A percentile compares a stretch with the other conserved stretches of the same genome.
phyloP scores from a whole-genome alignment of 257 asterid genomes.

The Solanum etuberosum region DNA sequence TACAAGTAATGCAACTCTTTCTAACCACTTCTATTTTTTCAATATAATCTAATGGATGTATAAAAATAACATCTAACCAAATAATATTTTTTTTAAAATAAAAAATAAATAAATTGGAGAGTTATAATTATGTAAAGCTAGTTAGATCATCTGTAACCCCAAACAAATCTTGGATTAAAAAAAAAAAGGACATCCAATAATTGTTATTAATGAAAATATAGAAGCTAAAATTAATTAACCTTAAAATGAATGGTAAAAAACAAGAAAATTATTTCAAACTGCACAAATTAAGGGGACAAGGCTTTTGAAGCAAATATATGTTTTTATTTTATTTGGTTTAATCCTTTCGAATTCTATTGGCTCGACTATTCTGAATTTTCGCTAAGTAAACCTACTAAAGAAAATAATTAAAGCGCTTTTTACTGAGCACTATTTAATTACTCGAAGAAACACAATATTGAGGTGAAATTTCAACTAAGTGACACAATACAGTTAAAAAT shows the following conservation, averaged over 20 bases:
- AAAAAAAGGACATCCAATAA: not conserved
- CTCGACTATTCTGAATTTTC: not conserved
- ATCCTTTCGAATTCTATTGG: not conserved
- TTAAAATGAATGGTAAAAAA: not conserved
- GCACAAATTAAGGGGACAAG: not conserved
- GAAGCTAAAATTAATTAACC: not conserved
- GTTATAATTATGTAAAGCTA: not conserved
- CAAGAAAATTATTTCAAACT: not conserved
- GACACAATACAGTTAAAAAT: not conserved
- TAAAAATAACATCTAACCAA: not conserved
- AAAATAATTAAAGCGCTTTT: not conserved
- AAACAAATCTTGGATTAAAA: not conserved
- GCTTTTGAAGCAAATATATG: not conserved
- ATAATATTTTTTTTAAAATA: too few species aligned
- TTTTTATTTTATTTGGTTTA: not conserved
- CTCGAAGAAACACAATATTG: not conserved
- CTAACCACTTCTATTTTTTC: not conserved
- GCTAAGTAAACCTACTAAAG: not conserved
- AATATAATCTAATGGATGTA: not conserved
- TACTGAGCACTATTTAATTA: not conserved
- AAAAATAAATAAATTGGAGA: not conserved
- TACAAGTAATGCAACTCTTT: not conserved
- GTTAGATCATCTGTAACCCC: not conserved
- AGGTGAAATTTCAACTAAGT: not conserved
- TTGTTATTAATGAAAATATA: not conserved